phyloP scores from a whole-genome alignment of 2,329 filamentous ascomycete species.

The Berkeleyomyces basicola region DNA sequence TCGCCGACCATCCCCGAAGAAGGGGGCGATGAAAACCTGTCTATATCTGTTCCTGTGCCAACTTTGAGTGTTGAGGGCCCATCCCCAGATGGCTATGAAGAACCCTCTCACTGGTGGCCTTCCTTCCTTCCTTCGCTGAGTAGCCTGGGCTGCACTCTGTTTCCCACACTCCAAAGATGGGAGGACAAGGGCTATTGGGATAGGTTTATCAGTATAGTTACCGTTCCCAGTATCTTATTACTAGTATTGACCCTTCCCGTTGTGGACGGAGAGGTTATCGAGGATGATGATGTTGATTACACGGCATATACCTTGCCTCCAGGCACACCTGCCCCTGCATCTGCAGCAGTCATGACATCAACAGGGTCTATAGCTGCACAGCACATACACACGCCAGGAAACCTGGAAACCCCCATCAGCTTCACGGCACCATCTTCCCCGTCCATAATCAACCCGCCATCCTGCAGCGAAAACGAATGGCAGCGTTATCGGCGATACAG shows the following conservation, averaged over 20 bases:
- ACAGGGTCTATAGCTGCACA: neutral
- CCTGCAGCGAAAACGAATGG: slow-evolving; percentile 29
- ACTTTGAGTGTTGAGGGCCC: slow-evolving; percentile 2
- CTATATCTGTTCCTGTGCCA: neutral
- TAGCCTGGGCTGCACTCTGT: slow-evolving; percentile 55
- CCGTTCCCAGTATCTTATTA: slow-evolving; percentile 79
- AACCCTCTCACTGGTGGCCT: slow-evolving; percentile 53
- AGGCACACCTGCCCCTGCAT: neutral
- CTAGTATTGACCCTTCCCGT: slow-evolving; percentile 84
- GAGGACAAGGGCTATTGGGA: slow-evolving; percentile 69
- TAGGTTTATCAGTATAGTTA: slow-evolving; percentile 62
- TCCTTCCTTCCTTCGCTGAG: slow-evolving; percentile 55
- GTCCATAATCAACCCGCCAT: neutral
- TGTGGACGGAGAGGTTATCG: slow-evolving; percentile 51
- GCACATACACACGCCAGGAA: neutral
- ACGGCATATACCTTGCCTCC: neutral
- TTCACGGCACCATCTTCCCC: slow-evolving; percentile 23
- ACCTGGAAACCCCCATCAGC: neutral
- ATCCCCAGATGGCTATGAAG: neutral
- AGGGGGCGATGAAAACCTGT: neutral
- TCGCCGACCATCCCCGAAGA: slow-evolving; percentile 10
- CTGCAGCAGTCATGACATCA: neutral
- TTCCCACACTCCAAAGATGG: slow-evolving; percentile 78
- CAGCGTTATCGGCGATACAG: slow-evolving; percentile 38
- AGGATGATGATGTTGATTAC: slow-evolving; percentile 20